These are phyloP conservation scores for Fusarium hostae DNA, from an alignment of 2,329 filamentous ascomycete genomes.

Conservation along the genomic window DNA sequence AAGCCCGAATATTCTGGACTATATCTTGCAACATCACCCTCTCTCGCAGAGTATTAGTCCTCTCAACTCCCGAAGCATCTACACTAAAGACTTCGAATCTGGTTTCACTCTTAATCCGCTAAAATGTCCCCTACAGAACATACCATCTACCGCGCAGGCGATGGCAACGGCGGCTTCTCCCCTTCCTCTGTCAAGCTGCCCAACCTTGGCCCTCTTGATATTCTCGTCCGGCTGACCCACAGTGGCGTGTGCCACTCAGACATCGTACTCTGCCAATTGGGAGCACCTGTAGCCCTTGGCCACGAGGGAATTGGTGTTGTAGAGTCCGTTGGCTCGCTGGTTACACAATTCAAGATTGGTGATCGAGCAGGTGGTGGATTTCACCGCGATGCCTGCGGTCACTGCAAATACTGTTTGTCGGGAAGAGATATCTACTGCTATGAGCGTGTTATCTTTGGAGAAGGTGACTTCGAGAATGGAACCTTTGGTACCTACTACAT, in stretches of 20 bases:
- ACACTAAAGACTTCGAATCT: rapidly evolving
- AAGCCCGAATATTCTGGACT: not conserved
- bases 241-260: constrained; percentile 12
- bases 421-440: constrained; percentile 7
- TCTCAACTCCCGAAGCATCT: rapidly evolving
- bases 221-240: constrained; percentile 3
- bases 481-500: constrained; percentile 8
- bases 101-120: rapidly evolving
- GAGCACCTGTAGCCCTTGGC: constrained; percentile 1
- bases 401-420: constrained; percentile 3
- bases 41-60: not conserved
- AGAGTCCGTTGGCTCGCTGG: not conserved
- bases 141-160: not conserved
- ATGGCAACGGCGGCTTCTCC: not conserved
- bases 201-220: not conserved
- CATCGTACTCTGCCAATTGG: not conserved
- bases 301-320: constrained; percentile 4
- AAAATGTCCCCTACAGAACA: not conserved
- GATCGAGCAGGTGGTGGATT: constrained; percentile 11
- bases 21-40: not conserved
- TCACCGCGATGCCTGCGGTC: constrained; percentile 2
- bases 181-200: not conserved
- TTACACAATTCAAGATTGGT: constrained; percentile 5
- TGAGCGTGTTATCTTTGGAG: not conserved
- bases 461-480: constrained; percentile 1